phyloP scores from a whole-genome alignment of 768 basidiomycete genomes.

The Suillus variegatus region DNA sequence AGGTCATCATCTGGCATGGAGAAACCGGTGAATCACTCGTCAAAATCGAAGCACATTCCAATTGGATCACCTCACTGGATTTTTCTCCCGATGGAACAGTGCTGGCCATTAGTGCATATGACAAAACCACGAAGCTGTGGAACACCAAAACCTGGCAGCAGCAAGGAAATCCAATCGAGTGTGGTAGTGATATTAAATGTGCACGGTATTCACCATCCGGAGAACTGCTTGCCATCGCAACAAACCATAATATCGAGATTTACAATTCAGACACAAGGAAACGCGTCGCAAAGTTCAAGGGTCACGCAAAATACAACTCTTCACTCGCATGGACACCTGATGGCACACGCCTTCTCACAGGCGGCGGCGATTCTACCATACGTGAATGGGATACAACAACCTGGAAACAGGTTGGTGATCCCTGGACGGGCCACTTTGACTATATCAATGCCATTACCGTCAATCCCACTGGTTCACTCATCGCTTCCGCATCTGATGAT shows the following conservation, averaged over 20 bases:
- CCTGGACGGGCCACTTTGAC: background rate
- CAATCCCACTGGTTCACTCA: background rate
- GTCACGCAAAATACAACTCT: too few relatives aligned
- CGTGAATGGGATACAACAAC: background rate
- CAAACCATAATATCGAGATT: background rate
- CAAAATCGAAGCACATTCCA: background rate
- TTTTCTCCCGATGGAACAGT: background rate
- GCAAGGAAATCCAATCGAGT: background rate
- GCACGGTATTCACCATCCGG: background rate
- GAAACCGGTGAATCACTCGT: background rate
- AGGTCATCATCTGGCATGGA: background rate
- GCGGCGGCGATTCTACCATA: background rate
- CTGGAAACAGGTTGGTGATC: background rate
- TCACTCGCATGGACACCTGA: too few relatives aligned
- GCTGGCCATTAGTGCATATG: background rate
- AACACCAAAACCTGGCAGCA: too few relatives aligned
- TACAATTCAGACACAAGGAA: background rate
- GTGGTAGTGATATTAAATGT: background rate
- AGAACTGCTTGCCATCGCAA: background rate
- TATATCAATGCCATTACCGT: background rate
- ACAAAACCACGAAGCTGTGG: too few relatives aligned
- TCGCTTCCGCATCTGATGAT: background rate
- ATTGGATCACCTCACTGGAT: background rate
- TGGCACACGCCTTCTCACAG: background rate
- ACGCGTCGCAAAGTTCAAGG: too few relatives aligned